Evolutionary conservation across 768 basidiomycete species (phyloP), one percentile per base, ranked within the genome.

Genomic region (Serendipita sp.): DNA sequence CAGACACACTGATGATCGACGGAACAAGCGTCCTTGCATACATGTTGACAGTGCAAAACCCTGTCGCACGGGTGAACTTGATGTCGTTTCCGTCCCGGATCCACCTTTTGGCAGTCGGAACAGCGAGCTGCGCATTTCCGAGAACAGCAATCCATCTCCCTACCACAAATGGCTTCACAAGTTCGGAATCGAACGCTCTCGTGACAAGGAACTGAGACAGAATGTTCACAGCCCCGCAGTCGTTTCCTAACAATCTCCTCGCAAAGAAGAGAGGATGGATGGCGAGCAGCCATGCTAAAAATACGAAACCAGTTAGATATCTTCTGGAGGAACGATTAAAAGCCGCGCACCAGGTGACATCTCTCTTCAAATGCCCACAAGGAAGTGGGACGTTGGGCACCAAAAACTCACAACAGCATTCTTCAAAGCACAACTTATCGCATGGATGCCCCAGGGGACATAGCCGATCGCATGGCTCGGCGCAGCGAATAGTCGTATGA

Each of bases 401-500:
- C 2, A 75, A 74, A 69, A 83, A 82, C 23, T 46, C 53, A 69
- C 86, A 87, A 6, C 74, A 65, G 67, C 86, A 87, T 1, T 76
- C 69, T 1, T 74, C 72, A 2, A 77, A 74, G 69, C 86, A 88
- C 11, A 73, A 67, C 44, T 76, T 78, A 6, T 68, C 64, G 69
- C 86, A 88, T 0, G 86, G 85, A 68, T 87, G 86, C 1, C 73
- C 72, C 33, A 80, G 75, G 0, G 73, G 67, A 66, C 86, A 87
- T 3, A 84, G 76, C 33, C 76, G 74, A 36, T 74, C 72, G 66
- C 86, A 86, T 8, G 71, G 72, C 64, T 79, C 75, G 10, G 69
- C 70, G 67, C 86, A 86, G 11, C 70, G 67, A 6, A 79, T 76
- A 43, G 73, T 70, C 16, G 77, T 50, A 64, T 86, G 85, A 10